Percentiles rank a stretch among this genome's conserved stretches.
Evolutionary conservation across 208 protist genomes (phyloP).

Genomic region (Leishmania braziliensis): DNA sequence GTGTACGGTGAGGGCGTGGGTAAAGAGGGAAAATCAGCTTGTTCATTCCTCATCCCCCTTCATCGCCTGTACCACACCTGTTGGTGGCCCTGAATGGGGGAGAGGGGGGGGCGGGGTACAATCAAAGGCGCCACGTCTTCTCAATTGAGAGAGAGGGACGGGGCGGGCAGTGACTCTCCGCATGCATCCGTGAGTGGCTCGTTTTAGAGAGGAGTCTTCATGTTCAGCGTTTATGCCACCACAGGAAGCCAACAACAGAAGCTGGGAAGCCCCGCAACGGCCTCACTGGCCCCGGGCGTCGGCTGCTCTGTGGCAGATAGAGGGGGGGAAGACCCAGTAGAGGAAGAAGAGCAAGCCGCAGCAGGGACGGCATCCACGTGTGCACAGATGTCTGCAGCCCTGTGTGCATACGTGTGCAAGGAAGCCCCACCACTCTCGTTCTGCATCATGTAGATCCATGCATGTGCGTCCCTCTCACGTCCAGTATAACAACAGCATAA

Average conservation of each 20-base stretch:
- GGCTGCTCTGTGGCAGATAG: background rate
- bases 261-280: background rate
- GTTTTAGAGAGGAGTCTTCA: background rate
- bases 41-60: background rate
- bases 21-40: background rate
- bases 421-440: background rate
- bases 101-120: too few relatives aligned
- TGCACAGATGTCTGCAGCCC: background rate
- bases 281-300: background rate
- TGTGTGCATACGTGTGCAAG: background rate
- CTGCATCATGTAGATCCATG: background rate
- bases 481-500: background rate
- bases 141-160: background rate
- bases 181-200: background rate
- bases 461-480: background rate
- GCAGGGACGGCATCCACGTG: background rate
- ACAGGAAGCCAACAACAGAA: conserved; percentile 17
- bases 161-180: background rate
- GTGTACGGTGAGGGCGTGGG: background rate
- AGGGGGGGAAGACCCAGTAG: background rate
- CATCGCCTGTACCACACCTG: background rate
- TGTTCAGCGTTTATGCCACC: background rate
- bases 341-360: background rate
- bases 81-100: too few relatives aligned
- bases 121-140: background rate